Evolutionary conservation across 176 grass and related monocot genomes (phyloP).

Genomic region (Lolium perenne): DNA sequence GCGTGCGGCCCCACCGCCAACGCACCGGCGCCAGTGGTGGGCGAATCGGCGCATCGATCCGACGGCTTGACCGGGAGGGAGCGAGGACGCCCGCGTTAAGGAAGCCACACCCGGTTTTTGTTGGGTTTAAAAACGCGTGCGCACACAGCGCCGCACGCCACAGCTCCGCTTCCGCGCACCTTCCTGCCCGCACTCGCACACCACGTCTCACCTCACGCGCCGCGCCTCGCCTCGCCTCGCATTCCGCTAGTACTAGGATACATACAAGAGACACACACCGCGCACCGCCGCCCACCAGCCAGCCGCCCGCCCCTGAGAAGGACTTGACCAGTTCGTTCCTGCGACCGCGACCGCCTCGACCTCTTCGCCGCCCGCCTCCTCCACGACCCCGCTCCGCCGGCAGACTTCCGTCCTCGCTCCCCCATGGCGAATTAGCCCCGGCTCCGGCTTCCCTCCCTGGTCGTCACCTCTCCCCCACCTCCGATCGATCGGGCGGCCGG

Average conservation of each 20-base stretch:
- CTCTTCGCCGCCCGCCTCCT: background rate
- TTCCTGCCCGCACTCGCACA: background rate
- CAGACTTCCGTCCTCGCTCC: background rate
- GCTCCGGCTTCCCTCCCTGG: background rate
- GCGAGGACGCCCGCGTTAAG: slow-evolving; percentile 24
- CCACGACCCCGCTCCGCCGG: background rate
- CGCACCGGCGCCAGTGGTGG: background rate
- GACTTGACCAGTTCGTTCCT: slow-evolving; percentile 12
- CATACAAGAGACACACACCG: background rate
- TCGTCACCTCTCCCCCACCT: background rate
- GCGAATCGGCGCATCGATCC: slow-evolving; percentile 4
- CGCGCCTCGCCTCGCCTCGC: background rate
- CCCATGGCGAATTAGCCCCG: background rate
- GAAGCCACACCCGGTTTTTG: background rate
- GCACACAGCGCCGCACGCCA: slow-evolving; percentile 9
- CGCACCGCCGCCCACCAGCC: slow-evolving; percentile 14
- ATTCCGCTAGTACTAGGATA: background rate
- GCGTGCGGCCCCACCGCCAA: background rate
- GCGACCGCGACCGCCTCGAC: background rate
- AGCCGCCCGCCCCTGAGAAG: background rate
- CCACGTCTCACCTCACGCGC: slow-evolving; percentile 28
- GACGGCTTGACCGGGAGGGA: slow-evolving; percentile 19
- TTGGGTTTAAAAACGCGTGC: background rate
- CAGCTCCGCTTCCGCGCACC: background rate
- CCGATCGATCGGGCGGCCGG: background rate